Evolutionary conservation across 148 eudicot genomes (phyloP), one percentile per base, ranked within the genome.

Genomic region (Selenicereus undatus): DNA sequence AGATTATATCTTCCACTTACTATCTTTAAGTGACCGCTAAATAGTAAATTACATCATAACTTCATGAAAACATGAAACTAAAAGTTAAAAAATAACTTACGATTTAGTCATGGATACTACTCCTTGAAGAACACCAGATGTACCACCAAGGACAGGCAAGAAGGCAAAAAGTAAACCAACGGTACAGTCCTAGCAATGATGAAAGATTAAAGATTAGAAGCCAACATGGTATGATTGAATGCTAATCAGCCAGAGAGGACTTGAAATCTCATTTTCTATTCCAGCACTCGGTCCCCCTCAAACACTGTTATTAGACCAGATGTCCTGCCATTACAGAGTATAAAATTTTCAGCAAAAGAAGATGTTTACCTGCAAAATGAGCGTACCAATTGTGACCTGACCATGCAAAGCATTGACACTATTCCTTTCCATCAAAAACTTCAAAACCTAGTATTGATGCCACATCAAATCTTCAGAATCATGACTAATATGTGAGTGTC

Each of bases 91-190:
- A 26, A 82, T 32, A 50, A 87, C 98, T 91, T 89, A 97, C 99
- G 91, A 91, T 86, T 97, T 94, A 39, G 93, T 76, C 99, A 97
- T 97, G 81, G 99, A 97, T 83, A 91, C 80, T 27, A 94, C 82
- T 79, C 99, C 99, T 84, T 97, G 95, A 79, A 94, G 88, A 79
- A 89, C 83, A 79, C 98, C 98, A 42, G 98, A 91, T 77, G 90
- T 91, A 81, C 99, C 99, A 42, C 99, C 97, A 58, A 97, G 93
- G 76, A 97, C 90, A 52, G 99, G 99, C 78, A 97, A 91, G 86
- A 97, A 85, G 22, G 99, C 99, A 85, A 97, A 97, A 75, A 97
- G 90, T 88, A 94, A 88, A 72, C 99, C 99, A 75, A 97, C 99
- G 27, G 99, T 91, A 80, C 99, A 97, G 84, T 97, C 99, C 99